Percentiles rank a stretch among this genome's conserved stretches.
Conservation (phyloP, 176 grass and related monocot species). For the Secale cereale region DNA sequence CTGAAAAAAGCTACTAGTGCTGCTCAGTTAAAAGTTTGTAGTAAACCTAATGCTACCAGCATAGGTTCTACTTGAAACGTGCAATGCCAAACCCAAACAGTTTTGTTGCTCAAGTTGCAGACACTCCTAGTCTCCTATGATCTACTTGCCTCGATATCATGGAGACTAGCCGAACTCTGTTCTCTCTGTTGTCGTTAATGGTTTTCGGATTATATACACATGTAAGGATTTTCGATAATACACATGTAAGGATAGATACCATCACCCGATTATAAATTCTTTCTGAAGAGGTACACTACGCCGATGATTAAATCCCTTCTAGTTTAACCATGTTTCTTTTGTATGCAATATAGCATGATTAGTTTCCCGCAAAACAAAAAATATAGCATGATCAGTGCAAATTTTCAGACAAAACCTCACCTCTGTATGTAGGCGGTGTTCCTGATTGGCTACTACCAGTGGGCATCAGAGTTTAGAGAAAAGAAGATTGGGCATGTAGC, state of each 20-base stretch:
- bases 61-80: not conserved
- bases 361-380: no score
- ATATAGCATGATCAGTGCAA: not conserved
- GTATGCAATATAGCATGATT: not conserved
- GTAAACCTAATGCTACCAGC: not conserved
- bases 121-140: not conserved
- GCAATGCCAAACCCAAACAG: not conserved
- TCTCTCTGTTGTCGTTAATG: not conserved
- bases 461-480: not conserved
- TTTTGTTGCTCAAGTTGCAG: not conserved
- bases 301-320: no score
- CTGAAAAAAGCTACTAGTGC: not conserved
- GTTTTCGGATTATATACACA: slow-evolving; percentile 28
- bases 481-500: not conserved
- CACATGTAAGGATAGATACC: not conserved
- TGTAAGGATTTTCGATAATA: slow-evolving; percentile 15
- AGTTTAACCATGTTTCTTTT: no score
- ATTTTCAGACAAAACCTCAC: not conserved
- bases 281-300: no score
- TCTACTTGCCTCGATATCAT: slow-evolving; percentile 6
- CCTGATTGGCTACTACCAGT: not conserved
- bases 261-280: no score
- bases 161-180: not conserved
- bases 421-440: not conserved
- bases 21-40: not conserved